Percentiles rank a stretch among this genome's conserved stretches.
Conservation (phyloP, 768 basidiomycete species). For the Pisolithus sp. region DNA sequence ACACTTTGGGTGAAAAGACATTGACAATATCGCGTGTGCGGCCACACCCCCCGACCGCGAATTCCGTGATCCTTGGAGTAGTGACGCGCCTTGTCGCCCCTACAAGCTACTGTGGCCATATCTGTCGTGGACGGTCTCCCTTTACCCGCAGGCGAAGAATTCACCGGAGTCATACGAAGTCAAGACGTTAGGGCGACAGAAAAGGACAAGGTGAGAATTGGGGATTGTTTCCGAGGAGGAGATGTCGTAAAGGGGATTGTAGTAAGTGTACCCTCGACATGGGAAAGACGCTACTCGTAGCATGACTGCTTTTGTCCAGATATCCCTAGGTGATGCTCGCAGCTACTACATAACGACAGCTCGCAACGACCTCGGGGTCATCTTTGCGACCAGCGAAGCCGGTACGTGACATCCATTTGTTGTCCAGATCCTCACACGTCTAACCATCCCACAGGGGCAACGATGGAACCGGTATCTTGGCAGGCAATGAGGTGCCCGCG, state of each 20-base stretch:
- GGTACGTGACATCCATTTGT: slow-evolving; percentile 37
- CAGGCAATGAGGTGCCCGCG: slow-evolving; percentile 85
- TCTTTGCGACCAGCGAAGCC: slow-evolving; percentile 85
- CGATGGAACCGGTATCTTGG: slow-evolving; percentile 85
- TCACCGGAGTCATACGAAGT: slow-evolving; percentile 77
- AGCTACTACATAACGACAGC: slow-evolving; percentile 92
- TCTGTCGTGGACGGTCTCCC: slow-evolving; percentile 83
- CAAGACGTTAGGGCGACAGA: slow-evolving; percentile 90
- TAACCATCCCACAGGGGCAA: slow-evolving; percentile 44
- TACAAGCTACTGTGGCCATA: slow-evolving; percentile 79
- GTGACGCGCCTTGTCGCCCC: slow-evolving; percentile 77
- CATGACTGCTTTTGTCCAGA: slow-evolving; percentile 38
- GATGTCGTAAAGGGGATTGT: slow-evolving; percentile 86
- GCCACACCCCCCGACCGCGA: slow-evolving; percentile 66
- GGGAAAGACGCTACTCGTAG: not conserved
- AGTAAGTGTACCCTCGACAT: slow-evolving; percentile 39
- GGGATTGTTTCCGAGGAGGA: slow-evolving; percentile 87
- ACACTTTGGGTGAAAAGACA: slow-evolving; percentile 35
- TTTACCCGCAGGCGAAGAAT: slow-evolving; percentile 79
- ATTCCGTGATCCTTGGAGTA: slow-evolving; percentile 75
- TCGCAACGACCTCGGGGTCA: slow-evolving; percentile 83
- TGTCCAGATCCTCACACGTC: slow-evolving; percentile 1
- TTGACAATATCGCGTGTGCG: slow-evolving; percentile 59
- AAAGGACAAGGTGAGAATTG: slow-evolving; percentile 83
- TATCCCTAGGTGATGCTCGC: slow-evolving; percentile 86